Evolutionary conservation across 371 early-diverging fungal species (phyloP), one percentile per base, ranked within the genome.

Genomic region (Capniomyces stellatus): DNA sequence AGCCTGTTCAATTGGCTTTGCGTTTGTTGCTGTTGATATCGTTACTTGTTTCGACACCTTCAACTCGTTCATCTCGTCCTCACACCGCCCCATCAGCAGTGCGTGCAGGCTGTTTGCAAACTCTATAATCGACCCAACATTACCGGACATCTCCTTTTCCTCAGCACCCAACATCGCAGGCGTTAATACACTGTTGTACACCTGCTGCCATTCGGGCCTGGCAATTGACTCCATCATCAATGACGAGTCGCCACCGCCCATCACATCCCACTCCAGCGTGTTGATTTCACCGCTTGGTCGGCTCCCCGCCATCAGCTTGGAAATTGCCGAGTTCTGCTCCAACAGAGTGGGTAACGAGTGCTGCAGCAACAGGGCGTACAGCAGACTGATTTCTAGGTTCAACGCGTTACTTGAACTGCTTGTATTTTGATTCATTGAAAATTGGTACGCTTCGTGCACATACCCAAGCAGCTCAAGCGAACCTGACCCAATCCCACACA

Each of bases 141-240:
- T 47, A 22, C 44, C 47, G 3, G 46, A 41, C 62, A 63, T 61
- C 31, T 63, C 61, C 10, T 42, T 46, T 41, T 63, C 64, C 27
- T 63, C 61, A 22, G 40, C 22, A 21, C 23, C 47, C 41, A 58
- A 58, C 64, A 63, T 63, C 1, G 55, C 59, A 1, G 64, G 64
- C 62, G 62, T 61, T 35, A 63, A 46, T 40, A 41, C 51, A 19
- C 49, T 28, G 18, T 59, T 58, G 35, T 63, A 63, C 19, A 63
- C n/a, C 2, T 58, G 55, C 25, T 50, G 58, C 64, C 64, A 63
- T 41, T 54, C 64, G 2, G 50, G 25, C 8, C 49, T 31, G 27
- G 46, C 30, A 13, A 54, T 19, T 12, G 42, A 6, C 18, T 13
- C 28, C 21, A 8, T 6, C 15, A 41, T 21, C 12, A 10, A 25